Base-by-base conservation (phyloP, 352 stramenopile genomes). In the Globisporangium mamillatum region DNA sequence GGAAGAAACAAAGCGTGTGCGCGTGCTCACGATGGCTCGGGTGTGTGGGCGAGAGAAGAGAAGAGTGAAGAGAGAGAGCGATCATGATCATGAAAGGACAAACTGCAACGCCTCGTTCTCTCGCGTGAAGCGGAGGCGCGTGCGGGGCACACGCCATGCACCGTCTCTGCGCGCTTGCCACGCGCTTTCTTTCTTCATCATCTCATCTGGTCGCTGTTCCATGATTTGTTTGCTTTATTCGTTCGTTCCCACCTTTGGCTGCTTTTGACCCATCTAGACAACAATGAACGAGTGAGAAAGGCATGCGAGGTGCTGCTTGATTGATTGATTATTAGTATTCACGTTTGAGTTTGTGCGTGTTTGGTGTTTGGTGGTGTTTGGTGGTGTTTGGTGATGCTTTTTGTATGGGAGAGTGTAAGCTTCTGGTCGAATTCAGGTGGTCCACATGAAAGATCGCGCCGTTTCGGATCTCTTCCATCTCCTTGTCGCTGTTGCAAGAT, bases 111-210 rank as follows among this genome's bases (percentile, higher is more conserved):
- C 54, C 22, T 41, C 54, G 27, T 9, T 20, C 54, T 5, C 54
- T 14, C 55, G 32, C 10, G 0, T 32, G 29, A 32, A 32, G 12
- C 36, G 36, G 36, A 44, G 36, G 36, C 36, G 60, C 44, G 44
- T 22, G 27, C 60, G 27, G 9, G 41, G 60, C 60, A 65, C 60
- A 55, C 60, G 60, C 29, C 20, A 27, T 32, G 60, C 44, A 58
- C 60, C 27, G 60, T 58, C 32, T 65, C 38, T 65, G 60, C 58
- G 9, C 58, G 22, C 1, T 1, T 8, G 58, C 58, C 60, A 65
- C 25, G 20, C 38, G 60, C 41, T 27, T 20, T 29, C 55, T 27
- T 46, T 63, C 7, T 57, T 29, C 22, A 29, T 32, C 38, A 16
- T 25, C 24, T 55, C 44, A 22, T 41, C 16, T 18, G 34, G 12